Base-by-base conservation (phyloP, 148 eudicot genomes). In the Drosera capensis region DNA sequence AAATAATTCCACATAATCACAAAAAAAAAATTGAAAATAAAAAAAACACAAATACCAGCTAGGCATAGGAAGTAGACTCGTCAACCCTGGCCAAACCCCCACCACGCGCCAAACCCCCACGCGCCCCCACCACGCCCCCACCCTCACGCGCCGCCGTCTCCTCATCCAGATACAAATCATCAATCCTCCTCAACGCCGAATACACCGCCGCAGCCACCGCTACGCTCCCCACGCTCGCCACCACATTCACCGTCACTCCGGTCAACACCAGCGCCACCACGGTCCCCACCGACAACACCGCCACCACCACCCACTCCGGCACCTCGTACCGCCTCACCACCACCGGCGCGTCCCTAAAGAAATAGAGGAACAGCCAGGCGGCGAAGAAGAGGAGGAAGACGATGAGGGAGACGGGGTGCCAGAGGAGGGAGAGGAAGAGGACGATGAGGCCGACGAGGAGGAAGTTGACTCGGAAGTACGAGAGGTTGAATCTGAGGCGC, bases 381-480 rank as follows among this genome's bases (percentile, higher is more conserved):
- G 68, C 71, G 67, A 82, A 67, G 68, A 68, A 48, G 20, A 49
- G 58, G 38, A 78, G 18, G 48, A 82, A 70, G 16, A 79, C 80
- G 59, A 87, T 56, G 46, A 87, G 78, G n/a, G 96, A 82, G 61
- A 79, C 48, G 23, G 96, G 90, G 63, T 82, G 82, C 74, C 74
- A 79, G n/a, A 87, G 50, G 9, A 87, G 78, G 45, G 90, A 70
- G 9, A 82, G 52, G 60, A 87, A 82, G 31, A 87, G 60, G 40
- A 74, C 34, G 0, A 70, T 0, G 14, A 87, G 74, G 18, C 68
- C 44, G 40, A 70, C 15, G 37, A 87, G 63, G 18, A 73, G 69
- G 70, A 82, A 82, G 71, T 87, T 87, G 60, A 68, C 63, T 0
- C 64, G 71, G 71, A 82, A 87, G 77, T 76, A 77, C 12, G 54